phyloP scores from a whole-genome alignment of 495 filamentous ascomycete species.

The Annulohypoxylon maeteangense region DNA sequence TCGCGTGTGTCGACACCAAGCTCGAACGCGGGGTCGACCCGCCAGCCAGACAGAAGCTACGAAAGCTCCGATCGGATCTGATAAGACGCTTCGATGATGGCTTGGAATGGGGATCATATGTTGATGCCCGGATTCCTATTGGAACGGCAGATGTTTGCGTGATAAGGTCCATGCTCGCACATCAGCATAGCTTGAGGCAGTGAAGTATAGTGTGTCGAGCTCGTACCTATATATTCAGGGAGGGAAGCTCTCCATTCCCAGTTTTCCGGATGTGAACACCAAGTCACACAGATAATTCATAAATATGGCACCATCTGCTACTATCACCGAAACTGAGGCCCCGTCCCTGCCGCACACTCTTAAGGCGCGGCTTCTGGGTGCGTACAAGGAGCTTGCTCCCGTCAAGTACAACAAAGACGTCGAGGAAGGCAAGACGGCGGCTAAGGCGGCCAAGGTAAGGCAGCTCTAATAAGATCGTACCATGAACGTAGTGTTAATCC shows the following conservation, averaged over 20 bases:
- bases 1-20: constrained; percentile 30
- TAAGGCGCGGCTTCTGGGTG: constrained; percentile 55
- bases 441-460: constrained; percentile 56
- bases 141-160: constrained; percentile 44
- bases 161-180: constrained; percentile 47
- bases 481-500: neutral
- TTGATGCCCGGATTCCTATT: constrained; percentile 40
- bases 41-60: constrained; percentile 26
- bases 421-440: constrained; percentile 59
- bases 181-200: constrained; percentile 35
- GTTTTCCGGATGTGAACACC: constrained; percentile 2
- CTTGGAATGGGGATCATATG: constrained; percentile 14
- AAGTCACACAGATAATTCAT: neutral
- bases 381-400: constrained; percentile 70
- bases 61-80: constrained; percentile 40
- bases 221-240: constrained; percentile 34
- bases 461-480: neutral
- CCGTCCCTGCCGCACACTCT: constrained; percentile 50
- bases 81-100: constrained; percentile 32
- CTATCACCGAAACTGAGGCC: constrained; percentile 56
- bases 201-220: neutral
- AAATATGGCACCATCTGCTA: constrained; percentile 67
- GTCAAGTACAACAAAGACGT: constrained; percentile 62
- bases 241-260: neutral
- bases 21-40: constrained; percentile 38